These are phyloP conservation scores for Stygiomarasmius scandens DNA, from an alignment of 1,284 basidiomycete genomes.

Conservation along the genomic window DNA sequence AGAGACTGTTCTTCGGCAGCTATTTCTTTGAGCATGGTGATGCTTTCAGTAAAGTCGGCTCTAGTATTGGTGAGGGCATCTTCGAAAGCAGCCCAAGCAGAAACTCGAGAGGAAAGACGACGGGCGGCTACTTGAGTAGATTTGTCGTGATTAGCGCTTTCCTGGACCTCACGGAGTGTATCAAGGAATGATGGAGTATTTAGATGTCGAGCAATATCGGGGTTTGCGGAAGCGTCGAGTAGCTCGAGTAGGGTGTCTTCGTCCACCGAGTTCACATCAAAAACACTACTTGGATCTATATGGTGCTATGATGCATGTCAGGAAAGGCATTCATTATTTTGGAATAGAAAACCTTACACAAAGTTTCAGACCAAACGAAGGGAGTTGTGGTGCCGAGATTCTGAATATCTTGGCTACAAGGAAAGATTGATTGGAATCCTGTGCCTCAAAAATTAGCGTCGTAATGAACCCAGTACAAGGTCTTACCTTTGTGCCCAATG, in stretches of 20 bases:
- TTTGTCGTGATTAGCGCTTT: slow-evolving; percentile 39
- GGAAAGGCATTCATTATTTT: slow-evolving; percentile 1
- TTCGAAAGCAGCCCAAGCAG: slow-evolving; percentile 63
- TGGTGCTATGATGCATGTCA: slow-evolving; percentile 43
- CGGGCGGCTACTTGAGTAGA: slow-evolving; percentile 45
- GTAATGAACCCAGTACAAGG: neutral
- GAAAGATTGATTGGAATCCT: slow-evolving; percentile 49
- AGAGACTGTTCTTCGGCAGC: slow-evolving; percentile 65
- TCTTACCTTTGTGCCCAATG: slow-evolving; percentile 54
- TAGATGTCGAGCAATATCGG: slow-evolving; percentile 57
- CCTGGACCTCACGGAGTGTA: slow-evolving; percentile 43
- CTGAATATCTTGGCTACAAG: slow-evolving; percentile 61
- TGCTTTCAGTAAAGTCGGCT: slow-evolving; percentile 51
- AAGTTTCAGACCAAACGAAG: slow-evolving; percentile 50
- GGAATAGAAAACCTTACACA: slow-evolving; percentile 33
- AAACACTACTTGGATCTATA: slow-evolving; percentile 55
- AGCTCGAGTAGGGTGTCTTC: slow-evolving; percentile 57
- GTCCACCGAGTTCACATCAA: slow-evolving; percentile 55
- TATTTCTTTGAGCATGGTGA: slow-evolving; percentile 57
- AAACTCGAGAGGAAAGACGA: slow-evolving; percentile 51
- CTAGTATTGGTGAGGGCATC: slow-evolving; percentile 57
- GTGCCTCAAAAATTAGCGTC: neutral
- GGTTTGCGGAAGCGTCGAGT: slow-evolving; percentile 62
- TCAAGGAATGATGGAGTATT: slow-evolving; percentile 42
- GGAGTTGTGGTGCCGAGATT: slow-evolving; percentile 64